phyloP scores from a whole-genome alignment of 805 yeast genomes.

The Ogataea parapolymorpha region DNA sequence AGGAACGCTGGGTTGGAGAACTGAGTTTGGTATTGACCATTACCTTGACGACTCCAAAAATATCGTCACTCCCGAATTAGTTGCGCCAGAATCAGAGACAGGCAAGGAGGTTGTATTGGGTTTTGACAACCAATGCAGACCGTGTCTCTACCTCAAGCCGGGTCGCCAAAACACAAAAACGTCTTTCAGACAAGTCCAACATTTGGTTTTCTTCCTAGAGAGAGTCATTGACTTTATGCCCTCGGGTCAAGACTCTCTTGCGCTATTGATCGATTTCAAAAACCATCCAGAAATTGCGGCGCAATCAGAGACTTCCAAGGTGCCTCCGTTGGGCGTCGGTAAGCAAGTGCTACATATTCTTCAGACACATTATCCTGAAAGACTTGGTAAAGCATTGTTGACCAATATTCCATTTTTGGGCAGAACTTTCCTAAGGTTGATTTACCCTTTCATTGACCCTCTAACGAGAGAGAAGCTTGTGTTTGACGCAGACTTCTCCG shows the following conservation, averaged over 20 bases:
- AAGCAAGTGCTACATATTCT: constrained; percentile 89
- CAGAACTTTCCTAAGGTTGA: constrained; percentile 86
- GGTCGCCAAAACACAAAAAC: constrained; percentile 96
- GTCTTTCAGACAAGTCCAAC: constrained; percentile 90
- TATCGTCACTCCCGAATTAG: constrained; percentile 49
- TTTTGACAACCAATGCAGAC: constrained; percentile 83
- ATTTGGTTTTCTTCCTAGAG: constrained; percentile 88
- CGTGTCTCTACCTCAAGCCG: constrained; percentile 87
- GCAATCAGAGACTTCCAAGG: constrained; percentile 56
- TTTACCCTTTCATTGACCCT: constrained; percentile 96
- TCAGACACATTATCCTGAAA: constrained; percentile 96
- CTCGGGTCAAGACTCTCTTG: constrained; percentile 90
- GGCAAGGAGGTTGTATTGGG: constrained; percentile 94
- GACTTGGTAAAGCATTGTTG: constrained; percentile 87
- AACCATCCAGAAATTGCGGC: constrained; percentile 57
- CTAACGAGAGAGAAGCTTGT: constrained; percentile 90
- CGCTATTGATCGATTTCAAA: constrained; percentile 88
- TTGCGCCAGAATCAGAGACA: constrained; percentile 71
- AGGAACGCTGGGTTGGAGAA: constrained; percentile 85
- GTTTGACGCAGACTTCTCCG: constrained; percentile 81
- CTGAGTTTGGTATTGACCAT: constrained; percentile 74
- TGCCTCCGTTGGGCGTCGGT: constrained; percentile 87
- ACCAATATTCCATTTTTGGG: constrained; percentile 94
- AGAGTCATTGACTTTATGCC: constrained; percentile 94
- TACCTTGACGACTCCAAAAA: constrained; percentile 46